Evolutionary conservation across 371 early-diverging fungal genomes (phyloP).

Genomic region (Syncephalastrum sp.): DNA sequence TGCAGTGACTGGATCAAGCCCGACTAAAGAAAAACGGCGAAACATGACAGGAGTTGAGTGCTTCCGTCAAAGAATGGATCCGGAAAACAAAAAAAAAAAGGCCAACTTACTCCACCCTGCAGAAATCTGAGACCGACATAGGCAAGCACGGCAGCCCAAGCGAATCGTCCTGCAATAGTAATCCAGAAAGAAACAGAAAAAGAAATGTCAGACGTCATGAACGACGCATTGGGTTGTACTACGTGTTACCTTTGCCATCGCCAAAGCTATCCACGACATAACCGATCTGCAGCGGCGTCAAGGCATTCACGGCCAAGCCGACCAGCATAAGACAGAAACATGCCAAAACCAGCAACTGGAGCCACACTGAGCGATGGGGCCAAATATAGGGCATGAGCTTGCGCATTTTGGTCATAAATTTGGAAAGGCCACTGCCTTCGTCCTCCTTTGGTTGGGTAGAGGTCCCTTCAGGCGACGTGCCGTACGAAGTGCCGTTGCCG

Average conservation of each 20-base stretch:
- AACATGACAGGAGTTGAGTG: constrained; percentile 35
- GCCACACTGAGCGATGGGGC: constrained; percentile 66
- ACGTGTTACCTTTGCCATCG: constrained; percentile 25
- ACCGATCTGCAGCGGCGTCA: constrained; percentile 81
- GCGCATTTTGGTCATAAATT: constrained; percentile 55
- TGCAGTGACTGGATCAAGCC: constrained; percentile 81
- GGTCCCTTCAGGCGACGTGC: constrained; percentile 11
- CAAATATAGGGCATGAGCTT: constrained; percentile 82
- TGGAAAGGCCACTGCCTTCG: constrained; percentile 29
- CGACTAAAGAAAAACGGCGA: constrained; percentile 26
- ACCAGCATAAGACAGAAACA: constrained; percentile 67
- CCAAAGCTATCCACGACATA: constrained; percentile 66
- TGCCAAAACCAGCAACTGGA: constrained; percentile 70
- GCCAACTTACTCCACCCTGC: constrained; percentile 60
- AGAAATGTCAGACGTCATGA: neutral
- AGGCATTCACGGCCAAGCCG: constrained; percentile 80
- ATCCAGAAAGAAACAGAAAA: too few species aligned
- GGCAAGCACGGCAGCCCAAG: constrained; percentile 66
- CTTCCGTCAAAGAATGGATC: neutral
- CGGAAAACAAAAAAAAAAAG: neutral
- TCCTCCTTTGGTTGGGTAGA: neutral
- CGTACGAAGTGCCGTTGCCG: constrained; percentile 16
- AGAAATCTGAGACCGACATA: constrained; percentile 75
- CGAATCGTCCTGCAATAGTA: constrained; percentile 20
- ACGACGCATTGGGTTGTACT: neutral